These are phyloP conservation scores for Setomelanomma holmii DNA, from an alignment of 2,329 filamentous ascomycete genomes.

Conservation along the genomic window DNA sequence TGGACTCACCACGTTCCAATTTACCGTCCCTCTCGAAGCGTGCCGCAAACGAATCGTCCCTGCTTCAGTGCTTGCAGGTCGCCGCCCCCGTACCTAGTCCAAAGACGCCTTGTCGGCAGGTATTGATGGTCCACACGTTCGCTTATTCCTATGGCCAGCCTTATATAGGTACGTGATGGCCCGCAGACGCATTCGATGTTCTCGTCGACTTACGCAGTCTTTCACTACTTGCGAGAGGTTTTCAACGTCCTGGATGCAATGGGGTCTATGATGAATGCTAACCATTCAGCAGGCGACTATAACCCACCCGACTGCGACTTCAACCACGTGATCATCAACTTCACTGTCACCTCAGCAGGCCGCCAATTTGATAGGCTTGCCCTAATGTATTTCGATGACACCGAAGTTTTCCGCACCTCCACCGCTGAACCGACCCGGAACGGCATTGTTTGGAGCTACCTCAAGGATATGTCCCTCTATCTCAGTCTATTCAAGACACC, in stretches of 20 bases:
- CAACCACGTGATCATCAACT: slow-evolving; percentile 76
- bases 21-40: slow-evolving; percentile 23
- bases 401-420: slow-evolving; percentile 82
- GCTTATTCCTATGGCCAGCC: slow-evolving; percentile 75
- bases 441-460: slow-evolving; percentile 77
- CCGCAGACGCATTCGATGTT: too few species aligned
- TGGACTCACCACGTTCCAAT: slow-evolving; percentile 24
- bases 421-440: slow-evolving; percentile 77
- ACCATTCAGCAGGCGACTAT: slow-evolving; percentile 61
- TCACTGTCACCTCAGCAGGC: slow-evolving; percentile 75
- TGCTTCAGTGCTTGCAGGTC: slow-evolving; percentile 72
- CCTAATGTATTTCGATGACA: slow-evolving; percentile 76
- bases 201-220: too few species aligned
- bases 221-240: too few species aligned
- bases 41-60: slow-evolving; percentile 34
- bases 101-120: slow-evolving; percentile 55
- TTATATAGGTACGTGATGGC: slow-evolving; percentile 66
- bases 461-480: slow-evolving; percentile 80
- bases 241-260: too few species aligned
- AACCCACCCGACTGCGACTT: slow-evolving; percentile 73
- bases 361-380: slow-evolving; percentile 80
- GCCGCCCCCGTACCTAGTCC: slow-evolving; percentile 69
- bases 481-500: slow-evolving; percentile 70
- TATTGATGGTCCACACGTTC: slow-evolving; percentile 76
- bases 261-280: neutral